Percentiles rank a stretch among this genome's conserved stretches.
phyloP scores from a whole-genome alignment of 768 basidiomycete species.

The Rhizopogon rudus region DNA sequence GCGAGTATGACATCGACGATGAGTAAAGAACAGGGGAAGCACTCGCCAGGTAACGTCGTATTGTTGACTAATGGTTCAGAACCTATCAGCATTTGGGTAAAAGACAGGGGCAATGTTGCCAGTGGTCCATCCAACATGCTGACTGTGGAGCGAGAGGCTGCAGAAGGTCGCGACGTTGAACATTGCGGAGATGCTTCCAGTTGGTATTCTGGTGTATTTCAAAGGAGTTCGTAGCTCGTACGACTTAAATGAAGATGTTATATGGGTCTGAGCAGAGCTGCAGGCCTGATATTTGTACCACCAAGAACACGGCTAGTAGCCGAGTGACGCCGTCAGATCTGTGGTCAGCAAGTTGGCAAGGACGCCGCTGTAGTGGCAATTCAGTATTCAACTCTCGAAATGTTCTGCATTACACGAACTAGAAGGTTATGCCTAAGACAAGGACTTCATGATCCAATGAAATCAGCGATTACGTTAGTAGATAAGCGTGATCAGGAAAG shows the following conservation, averaged over 20 bases:
- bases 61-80: constrained; percentile 17
- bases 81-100: constrained; percentile 14
- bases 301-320: too few species aligned
- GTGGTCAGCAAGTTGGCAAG: too few species aligned
- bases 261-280: neutral
- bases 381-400: neutral
- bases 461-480: neutral
- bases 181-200: constrained; percentile 2
- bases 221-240: constrained; percentile 5
- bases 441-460: neutral
- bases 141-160: constrained; percentile 1
- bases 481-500: neutral
- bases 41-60: constrained; percentile 28
- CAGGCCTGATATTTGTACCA: too few species aligned
- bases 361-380: neutral
- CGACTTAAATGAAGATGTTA: neutral
- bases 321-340: neutral
- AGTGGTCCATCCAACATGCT: too few species aligned
- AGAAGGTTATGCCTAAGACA: neutral
- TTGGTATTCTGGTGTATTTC: neutral
- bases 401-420: neutral
- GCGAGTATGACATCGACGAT: neutral
- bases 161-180: constrained; percentile 12
- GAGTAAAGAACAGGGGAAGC: neutral
- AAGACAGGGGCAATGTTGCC: constrained; percentile 9